phyloP scores from a whole-genome alignment of 2,329 filamentous ascomycete genomes.

The Rhexocercosporidium sp. region DNA sequence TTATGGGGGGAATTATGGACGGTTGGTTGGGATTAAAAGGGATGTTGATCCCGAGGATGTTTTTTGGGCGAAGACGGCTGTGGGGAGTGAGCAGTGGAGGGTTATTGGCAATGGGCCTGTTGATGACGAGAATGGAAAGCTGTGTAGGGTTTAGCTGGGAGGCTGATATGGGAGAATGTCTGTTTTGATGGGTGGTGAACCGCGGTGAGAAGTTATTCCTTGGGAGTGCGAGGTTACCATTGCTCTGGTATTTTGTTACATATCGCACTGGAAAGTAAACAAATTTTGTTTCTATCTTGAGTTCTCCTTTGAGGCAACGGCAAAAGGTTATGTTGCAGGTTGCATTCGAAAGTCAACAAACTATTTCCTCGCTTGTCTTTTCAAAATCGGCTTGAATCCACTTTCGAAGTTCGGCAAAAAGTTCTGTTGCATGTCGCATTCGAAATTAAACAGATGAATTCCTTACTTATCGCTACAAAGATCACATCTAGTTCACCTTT shows the following conservation, averaged over 20 bases:
- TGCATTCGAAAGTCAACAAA: not conserved
- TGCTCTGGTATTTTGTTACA: not conserved
- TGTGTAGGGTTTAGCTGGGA: constrained; percentile 7
- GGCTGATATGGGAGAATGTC: no score
- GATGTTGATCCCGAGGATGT: constrained; percentile 52
- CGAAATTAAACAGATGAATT: not conserved
- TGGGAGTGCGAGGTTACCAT: no score
- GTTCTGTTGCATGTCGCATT: not conserved
- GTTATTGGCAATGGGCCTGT: constrained; percentile 29
- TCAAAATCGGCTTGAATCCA: not conserved
- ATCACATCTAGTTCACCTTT: not conserved
- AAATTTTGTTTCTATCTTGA: no score
- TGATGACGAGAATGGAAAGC: constrained; percentile 12
- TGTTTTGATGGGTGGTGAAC: not conserved
- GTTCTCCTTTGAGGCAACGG: no score
- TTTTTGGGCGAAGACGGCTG: constrained; percentile 42
- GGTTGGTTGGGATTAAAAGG: constrained; percentile 51
- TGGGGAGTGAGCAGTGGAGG: constrained; percentile 38
- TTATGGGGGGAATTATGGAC: constrained; percentile 42
- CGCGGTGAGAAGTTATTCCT: no score
- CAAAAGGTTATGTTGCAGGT: not conserved
- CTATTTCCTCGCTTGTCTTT: no score
- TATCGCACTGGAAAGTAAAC: not conserved
- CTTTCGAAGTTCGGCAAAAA: not conserved
- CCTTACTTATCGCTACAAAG: no score